Conservation (phyloP, 139 green algal genomes). For the Asterochloris sp. region DNA sequence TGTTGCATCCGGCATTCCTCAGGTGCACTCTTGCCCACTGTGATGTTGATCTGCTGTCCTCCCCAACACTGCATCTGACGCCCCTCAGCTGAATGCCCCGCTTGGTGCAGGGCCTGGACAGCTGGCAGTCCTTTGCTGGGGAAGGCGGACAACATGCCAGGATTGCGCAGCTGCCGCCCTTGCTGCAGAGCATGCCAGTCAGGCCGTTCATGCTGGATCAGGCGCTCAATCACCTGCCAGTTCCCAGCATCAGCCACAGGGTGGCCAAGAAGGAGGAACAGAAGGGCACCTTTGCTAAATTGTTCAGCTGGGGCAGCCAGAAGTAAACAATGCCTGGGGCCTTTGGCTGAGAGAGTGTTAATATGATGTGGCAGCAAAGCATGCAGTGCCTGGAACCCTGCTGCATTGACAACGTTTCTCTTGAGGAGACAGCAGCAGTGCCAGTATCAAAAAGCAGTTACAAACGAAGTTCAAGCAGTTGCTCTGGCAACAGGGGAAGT, state of each 20-base stretch:
- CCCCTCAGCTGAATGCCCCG: conserved; percentile 23
- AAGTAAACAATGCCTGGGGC: not conserved
- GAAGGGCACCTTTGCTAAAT: conserved; percentile 14
- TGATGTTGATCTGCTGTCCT: too few relatives aligned
- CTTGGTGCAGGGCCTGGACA: conserved; percentile 56
- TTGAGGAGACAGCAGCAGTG: too few relatives aligned
- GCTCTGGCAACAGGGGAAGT: too few relatives aligned
- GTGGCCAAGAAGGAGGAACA: conserved; percentile 29
- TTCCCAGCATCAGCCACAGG: conserved; percentile 60
- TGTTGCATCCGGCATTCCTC: too few relatives aligned
- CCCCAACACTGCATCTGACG: not conserved
- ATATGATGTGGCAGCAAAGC: too few relatives aligned
- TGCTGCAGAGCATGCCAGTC: conserved; percentile 48
- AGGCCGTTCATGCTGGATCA: conserved; percentile 83
- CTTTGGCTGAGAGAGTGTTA: too few relatives aligned
- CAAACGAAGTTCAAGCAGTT: too few relatives aligned
- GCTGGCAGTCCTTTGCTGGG: conserved; percentile 45
- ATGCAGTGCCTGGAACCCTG: too few relatives aligned
- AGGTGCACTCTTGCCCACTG: too few relatives aligned
- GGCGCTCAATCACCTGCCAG: conserved; percentile 59
- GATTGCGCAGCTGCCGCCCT: conserved; percentile 24
- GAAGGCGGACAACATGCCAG: conserved; percentile 10
- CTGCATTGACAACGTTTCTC: too few relatives aligned
- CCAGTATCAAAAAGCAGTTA: too few relatives aligned
- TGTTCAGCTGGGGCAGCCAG: conserved; percentile 20